Base-by-base conservation (phyloP, 805 yeast genomes). In the Jamesozyma lodderae region DNA sequence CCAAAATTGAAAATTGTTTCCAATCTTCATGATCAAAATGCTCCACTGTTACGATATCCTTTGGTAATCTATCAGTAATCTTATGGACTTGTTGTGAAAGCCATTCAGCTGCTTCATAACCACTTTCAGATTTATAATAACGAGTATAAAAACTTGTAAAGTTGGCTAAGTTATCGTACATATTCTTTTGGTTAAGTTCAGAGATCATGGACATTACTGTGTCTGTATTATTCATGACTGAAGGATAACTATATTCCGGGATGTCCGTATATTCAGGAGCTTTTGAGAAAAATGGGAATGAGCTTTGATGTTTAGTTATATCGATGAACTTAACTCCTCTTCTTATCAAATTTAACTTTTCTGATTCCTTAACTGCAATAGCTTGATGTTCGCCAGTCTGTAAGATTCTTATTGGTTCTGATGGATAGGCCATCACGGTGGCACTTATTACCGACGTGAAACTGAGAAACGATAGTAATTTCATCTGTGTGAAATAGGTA, bases 1-100 rank as follows among this genome's bases (percentile, higher is more conserved):
- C 84, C 36, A 88, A 70, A 3, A 85, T 66, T 3, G 92, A 80
- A 52, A 72, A 79, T 60, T 88, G 96, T 45, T 65, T 68, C 95
- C 95, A 88, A 1, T 63, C 69, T 3, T 67, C 51, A 57, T 88
- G 96, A 19, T 70, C 61, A 43, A 83, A 64, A 38, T 72, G 70
- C 25, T 58, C 49, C 16, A 79, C 69, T 0, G 62, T 58, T n/a
- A 17, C 17, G 15, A 67, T 62, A 15, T 63, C 56, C 17, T 62
- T 49, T 13, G 51, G 48, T 38, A 60, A 46, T n/a, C 34, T 36
- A 7, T 45, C 36, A 6, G 53, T 42, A 14, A 59, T 50, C 4
- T 64, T 36, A 16, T 43, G 13, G 42, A 84, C 62, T 36, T 68
- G 67, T 11, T 67, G 68, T 43, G 64, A 64, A 35, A 87, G 64